Conservation (phyloP, 2,329 filamentous ascomycete genomes). For the Penicillium sp. region DNA sequence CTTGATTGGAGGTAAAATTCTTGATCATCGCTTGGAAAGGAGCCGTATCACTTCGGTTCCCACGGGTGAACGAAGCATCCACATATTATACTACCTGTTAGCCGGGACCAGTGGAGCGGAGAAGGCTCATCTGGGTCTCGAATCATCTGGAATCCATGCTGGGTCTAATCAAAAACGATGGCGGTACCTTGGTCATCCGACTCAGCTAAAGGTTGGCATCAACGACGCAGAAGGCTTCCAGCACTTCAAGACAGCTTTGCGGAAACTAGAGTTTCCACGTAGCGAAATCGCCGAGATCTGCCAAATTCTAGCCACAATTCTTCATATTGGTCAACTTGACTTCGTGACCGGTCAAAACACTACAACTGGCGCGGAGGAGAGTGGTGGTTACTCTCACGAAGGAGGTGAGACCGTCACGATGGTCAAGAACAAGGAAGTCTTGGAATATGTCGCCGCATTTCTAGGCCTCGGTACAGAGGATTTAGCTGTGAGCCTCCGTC, state of each 20-base stretch:
- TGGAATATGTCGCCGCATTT: conserved; percentile 87
- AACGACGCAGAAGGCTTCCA: conserved; percentile 95
- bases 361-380: conserved; percentile 77
- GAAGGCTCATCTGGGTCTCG: conserved; percentile 75
- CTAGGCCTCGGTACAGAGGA: conserved; percentile 77
- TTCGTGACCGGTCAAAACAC: conserved; percentile 81
- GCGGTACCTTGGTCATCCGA: conserved; percentile 94
- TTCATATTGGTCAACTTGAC: conserved; percentile 97
- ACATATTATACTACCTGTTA: conserved; percentile 91
- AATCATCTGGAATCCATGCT: conserved; percentile 39
- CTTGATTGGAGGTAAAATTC: conserved; percentile 86
- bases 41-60: conserved; percentile 89
- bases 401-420: conserved; percentile 79
- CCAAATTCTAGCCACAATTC: conserved; percentile 84
- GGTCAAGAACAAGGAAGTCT: conserved; percentile 89
- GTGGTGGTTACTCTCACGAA: conserved; percentile 93
- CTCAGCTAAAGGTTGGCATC: conserved; percentile 93
- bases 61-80: conserved; percentile 94
- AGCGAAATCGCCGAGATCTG: conserved; percentile 96
- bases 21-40: conserved; percentile 88
- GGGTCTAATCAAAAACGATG: conserved; percentile 69
- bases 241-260: conserved; percentile 91
- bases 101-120: conserved; percentile 88
- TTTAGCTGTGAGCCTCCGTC: conserved; percentile 82
- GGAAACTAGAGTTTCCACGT: conserved; percentile 89